These are phyloP conservation scores for Pythium rishiriense DNA, from an alignment of 352 stramenopile genomes.

Conservation along the genomic window DNA sequence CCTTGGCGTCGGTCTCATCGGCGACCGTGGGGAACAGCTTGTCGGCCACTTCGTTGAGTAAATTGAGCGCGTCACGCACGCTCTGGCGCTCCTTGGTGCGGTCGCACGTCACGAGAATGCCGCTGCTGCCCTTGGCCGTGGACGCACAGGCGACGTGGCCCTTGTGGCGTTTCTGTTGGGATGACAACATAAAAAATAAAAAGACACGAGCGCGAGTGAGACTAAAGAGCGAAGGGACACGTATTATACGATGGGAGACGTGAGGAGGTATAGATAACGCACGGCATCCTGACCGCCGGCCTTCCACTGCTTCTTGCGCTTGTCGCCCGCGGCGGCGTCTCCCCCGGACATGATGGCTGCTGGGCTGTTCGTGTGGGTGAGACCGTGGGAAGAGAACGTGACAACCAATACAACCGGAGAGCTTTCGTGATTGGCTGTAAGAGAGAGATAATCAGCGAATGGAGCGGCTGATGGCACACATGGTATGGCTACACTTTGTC, in stretches of 20 bases:
- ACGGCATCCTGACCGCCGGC: conserved; percentile 18
- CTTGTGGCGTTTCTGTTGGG: conserved; percentile 61
- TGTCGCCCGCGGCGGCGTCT: conserved; percentile 32
- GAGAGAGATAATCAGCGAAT: not conserved
- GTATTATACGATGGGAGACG: not conserved
- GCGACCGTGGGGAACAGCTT: conserved; percentile 46
- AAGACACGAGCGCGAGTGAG: not conserved
- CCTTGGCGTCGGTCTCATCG: conserved; percentile 15
- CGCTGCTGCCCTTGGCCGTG: conserved; percentile 58
- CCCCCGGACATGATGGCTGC: conserved; percentile 21
- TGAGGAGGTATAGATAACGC: conserved; percentile 7
- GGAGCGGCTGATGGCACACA: too few relatives aligned
- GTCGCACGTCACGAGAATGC: conserved; percentile 74
- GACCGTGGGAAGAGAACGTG: too few relatives aligned
- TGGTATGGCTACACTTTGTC: too few relatives aligned
- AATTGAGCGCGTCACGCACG: conserved; percentile 68
- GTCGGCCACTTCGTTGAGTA: conserved; percentile 75
- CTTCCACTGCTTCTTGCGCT: conserved; percentile 63
- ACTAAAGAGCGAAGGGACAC: not conserved
- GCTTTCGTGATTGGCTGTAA: not conserved
- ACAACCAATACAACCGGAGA: too few relatives aligned
- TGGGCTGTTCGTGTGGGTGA: too few relatives aligned
- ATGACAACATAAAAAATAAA: not conserved
- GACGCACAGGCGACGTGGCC: conserved; percentile 42
- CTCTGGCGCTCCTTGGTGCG: conserved; percentile 76